Evolutionary conservation across 345 rosid genomes (phyloP).

Genomic region (Camelina sativa): DNA sequence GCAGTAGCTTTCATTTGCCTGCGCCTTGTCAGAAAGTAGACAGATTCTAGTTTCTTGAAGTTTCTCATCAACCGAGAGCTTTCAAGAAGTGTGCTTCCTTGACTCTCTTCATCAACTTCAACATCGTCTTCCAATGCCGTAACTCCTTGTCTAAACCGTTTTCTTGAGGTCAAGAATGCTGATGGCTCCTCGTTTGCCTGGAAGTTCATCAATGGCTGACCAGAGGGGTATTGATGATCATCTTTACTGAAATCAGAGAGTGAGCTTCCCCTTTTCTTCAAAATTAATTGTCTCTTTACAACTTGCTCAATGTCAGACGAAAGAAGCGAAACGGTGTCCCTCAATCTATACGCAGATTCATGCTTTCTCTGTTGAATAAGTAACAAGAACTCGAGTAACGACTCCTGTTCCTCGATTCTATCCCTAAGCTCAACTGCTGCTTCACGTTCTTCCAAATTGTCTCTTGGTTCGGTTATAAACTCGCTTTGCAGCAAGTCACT

Average conservation of each 20-base stretch:
- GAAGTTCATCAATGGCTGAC: slow-evolving; percentile 49
- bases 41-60: slow-evolving; percentile 87
- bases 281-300: slow-evolving; percentile 55
- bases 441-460: slow-evolving; percentile 80
- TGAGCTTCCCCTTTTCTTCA: slow-evolving; percentile 59
- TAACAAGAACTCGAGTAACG: slow-evolving; percentile 84
- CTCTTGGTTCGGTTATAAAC: slow-evolving; percentile 82
- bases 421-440: slow-evolving; percentile 79
- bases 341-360: slow-evolving; percentile 74
- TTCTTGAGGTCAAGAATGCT: slow-evolving; percentile 64
- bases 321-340: slow-evolving; percentile 67
- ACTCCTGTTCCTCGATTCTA: slow-evolving; percentile 82
- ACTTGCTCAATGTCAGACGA: slow-evolving; percentile 88
- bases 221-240: slow-evolving; percentile 50
- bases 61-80: slow-evolving; percentile 83
- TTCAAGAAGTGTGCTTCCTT: slow-evolving; percentile 60
- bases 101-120: slow-evolving; percentile 51
- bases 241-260: slow-evolving; percentile 51
- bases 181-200: slow-evolving; percentile 54
- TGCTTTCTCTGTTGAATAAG: slow-evolving; percentile 73
- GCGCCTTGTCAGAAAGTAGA: slow-evolving; percentile 80
- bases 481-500: slow-evolving; percentile 85
- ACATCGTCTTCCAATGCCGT: slow-evolving; percentile 48
- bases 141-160: slow-evolving; percentile 62
- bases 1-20: slow-evolving; percentile 56